phyloP scores from a whole-genome alignment of 768 basidiomycete genomes.

The Kwoniella mangroviensis region DNA sequence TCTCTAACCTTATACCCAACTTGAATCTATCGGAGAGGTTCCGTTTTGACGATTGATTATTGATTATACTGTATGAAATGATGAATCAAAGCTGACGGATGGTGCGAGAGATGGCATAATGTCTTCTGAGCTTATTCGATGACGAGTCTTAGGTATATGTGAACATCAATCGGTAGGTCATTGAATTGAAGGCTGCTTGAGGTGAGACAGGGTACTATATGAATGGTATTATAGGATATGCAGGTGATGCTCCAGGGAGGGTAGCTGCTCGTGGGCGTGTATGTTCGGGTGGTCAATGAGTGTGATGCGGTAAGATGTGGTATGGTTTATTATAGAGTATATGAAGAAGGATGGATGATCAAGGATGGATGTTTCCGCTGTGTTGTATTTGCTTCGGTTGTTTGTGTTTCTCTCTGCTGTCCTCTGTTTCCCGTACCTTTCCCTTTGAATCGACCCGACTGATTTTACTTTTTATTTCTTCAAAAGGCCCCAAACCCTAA shows the following conservation, averaged over 20 bases:
- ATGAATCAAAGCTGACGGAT: not conserved
- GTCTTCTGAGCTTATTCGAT: not conserved
- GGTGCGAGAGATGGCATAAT: conserved; percentile 8
- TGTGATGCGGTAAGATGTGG: not conserved
- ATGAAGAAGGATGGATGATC: not conserved
- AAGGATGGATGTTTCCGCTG: conserved; percentile 5
- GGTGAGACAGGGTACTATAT: not conserved
- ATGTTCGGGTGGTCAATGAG: not conserved
- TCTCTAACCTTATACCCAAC: not conserved
- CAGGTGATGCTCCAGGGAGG: conserved; percentile 15
- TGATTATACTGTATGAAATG: not conserved
- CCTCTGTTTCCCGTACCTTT: not conserved
- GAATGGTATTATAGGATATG: not conserved
- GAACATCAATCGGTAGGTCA: conserved; percentile 5
- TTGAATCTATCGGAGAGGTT: not conserved
- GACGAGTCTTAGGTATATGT: not conserved
- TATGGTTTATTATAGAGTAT: not conserved
- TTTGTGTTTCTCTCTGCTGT: not conserved
- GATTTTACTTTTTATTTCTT: conserved; percentile 13
- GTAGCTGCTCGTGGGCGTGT: conserved; percentile 9
- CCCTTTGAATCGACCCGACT: conserved; percentile 18
- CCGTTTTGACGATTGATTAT: not conserved
- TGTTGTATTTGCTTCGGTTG: conserved; percentile 4
- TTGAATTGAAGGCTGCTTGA: conserved; percentile 12
- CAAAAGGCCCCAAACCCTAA: not conserved